A percentile compares a stretch with the other conserved stretches of the same genome.
Conservation (phyloP, 495 filamentous ascomycete species). For the Cairneyella variabilis region DNA sequence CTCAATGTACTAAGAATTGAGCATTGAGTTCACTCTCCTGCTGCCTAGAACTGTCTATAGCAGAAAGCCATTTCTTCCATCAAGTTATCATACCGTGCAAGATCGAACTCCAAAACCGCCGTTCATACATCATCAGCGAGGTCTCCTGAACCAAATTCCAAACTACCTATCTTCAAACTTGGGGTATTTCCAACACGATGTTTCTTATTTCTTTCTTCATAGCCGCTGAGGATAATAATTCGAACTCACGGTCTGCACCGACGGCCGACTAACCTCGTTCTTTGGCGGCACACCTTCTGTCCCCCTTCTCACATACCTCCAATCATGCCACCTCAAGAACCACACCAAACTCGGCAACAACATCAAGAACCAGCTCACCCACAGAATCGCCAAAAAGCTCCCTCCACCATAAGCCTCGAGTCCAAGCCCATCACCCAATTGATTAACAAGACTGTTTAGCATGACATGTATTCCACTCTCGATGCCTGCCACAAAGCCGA, state of each 20-base stretch:
- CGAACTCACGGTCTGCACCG: neutral
- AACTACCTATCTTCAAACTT: too few species aligned
- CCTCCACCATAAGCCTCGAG: neutral
- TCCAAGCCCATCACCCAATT: slow-evolving; percentile 5
- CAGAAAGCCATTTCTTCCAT: too few species aligned
- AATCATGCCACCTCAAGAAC: slow-evolving; percentile 10
- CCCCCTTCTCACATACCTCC: slow-evolving; percentile 5
- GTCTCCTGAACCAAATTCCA: too few species aligned
- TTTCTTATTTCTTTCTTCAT: too few species aligned
- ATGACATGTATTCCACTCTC: neutral
- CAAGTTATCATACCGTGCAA: too few species aligned
- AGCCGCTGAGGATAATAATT: neutral
- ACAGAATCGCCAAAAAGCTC: slow-evolving; percentile 1
- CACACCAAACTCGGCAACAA: neutral
- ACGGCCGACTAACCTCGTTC: neutral
- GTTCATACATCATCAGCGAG: too few species aligned
- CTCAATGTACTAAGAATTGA: too few species aligned
- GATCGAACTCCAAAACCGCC: too few species aligned
- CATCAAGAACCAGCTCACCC: slow-evolving; percentile 2
- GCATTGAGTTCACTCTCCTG: too few species aligned
- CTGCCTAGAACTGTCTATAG: too few species aligned
- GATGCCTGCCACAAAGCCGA: slow-evolving; percentile 3
- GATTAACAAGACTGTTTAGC: neutral
- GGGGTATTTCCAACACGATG: too few species aligned
- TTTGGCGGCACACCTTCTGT: neutral